Conservation (phyloP, 805 yeast species). For the Millerago galiae region DNA sequence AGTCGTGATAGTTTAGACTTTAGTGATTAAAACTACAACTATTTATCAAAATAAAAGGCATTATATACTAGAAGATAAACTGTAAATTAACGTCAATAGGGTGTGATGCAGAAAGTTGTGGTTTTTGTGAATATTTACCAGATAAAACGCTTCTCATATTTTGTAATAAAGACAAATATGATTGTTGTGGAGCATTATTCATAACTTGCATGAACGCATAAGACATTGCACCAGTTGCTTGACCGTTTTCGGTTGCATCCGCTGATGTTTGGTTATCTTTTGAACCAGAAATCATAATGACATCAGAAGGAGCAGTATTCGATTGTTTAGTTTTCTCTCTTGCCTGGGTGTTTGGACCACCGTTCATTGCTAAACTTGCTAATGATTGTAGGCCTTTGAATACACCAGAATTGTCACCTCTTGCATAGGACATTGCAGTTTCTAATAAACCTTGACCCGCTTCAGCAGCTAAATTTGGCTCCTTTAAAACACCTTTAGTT, state of each 20-base stretch:
- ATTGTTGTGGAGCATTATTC: conserved; percentile 53
- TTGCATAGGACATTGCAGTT: conserved; percentile 52
- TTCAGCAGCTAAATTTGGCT: conserved; percentile 71
- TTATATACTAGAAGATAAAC: conserved; percentile 28
- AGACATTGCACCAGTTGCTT: conserved; percentile 79
- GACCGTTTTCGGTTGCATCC: conserved; percentile 68
- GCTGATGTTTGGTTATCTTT: conserved; percentile 82
- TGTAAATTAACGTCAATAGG: conserved; percentile 62
- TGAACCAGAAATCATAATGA: conserved; percentile 71
- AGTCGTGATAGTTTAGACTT: too few relatives aligned
- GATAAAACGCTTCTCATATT: conserved; percentile 59
- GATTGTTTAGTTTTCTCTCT: conserved; percentile 40
- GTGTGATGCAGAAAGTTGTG: conserved; percentile 75
- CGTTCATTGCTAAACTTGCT: conserved; percentile 32
- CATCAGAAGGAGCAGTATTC: conserved; percentile 73
- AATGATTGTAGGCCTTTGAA: conserved; percentile 37
- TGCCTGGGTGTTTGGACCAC: conserved; percentile 31
- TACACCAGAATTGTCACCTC: conserved; percentile 46
- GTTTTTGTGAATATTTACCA: conserved; percentile 70
- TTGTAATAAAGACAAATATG: conserved; percentile 62
- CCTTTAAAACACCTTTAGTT: conserved; percentile 77
- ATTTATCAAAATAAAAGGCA: too few relatives aligned
- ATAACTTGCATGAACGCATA: conserved; percentile 68
- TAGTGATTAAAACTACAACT: too few relatives aligned
- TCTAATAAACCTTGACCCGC: conserved; percentile 61